Evolutionary conservation across 164 flowering plant genomes (phyloP), one percentile per base, ranked within the genome.

Genomic region (Nymphaea colorata): DNA sequence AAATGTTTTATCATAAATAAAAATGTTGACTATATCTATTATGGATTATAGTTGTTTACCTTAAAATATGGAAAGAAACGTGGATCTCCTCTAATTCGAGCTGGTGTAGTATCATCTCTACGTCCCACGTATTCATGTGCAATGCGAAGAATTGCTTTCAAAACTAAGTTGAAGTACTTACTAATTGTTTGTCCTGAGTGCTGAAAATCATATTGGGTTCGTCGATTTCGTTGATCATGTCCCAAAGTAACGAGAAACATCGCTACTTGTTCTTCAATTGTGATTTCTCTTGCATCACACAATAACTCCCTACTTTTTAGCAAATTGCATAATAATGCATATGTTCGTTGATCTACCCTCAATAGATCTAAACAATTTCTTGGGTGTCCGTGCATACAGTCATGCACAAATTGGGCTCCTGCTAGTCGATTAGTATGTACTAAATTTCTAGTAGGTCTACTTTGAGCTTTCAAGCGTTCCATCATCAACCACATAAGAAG

Each of bases 241-340:
- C 67, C 72, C 53, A 70, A 16, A 17, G 67, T 59, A 41, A 64
- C 11, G 4, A 70, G 18, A 63, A 70, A 70, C 17, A 70, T 70
- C 10, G 67, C 72, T n/a, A 70, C 15, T 43, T 70, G 72, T 43
- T 70, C 72, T 43, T 70, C 72, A 55, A 65, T 43, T 18, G 53
- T 51, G 18, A 70, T 61, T 42, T 59, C 67, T 11, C 67, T 42
- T 11, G 62, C 65, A 42, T 70, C 55, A 36, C 62, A 47, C 25
- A 70, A 41, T n/a, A 65, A 55, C 5, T 44, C 61, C 47, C 65
- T 70, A 17, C 43, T 11, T 43, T 43, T 47, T n/a, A 70, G 55
- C 18, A 64, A 11, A 10, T 64, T n/a, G 44, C 68, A 70, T 59
- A 64, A 59, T 62, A 6, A 6, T 12, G 6, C 25, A 59, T 64